A percentile compares a stretch with the other conserved stretches of the same genome.
Conservation (phyloP, 2,329 filamentous ascomycete genomes). For the Fusarium acutatum region DNA sequence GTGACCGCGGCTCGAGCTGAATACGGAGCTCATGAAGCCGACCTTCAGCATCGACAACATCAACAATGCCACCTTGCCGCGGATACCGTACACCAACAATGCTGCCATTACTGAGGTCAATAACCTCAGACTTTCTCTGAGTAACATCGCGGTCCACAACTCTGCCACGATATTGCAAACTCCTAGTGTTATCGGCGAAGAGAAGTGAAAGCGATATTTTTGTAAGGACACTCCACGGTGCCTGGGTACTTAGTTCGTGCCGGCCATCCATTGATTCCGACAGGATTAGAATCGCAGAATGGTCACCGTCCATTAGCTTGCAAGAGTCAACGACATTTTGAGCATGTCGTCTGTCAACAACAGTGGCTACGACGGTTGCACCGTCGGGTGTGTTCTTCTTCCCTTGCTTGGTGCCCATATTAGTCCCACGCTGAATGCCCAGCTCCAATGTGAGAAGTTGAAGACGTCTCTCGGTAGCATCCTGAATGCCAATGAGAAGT, state of each 20-base stretch:
- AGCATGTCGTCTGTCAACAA: conserved; percentile 64
- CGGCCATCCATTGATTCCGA: conserved; percentile 71
- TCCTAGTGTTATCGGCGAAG: conserved; percentile 66
- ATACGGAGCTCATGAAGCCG: conserved; percentile 73
- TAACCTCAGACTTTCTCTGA: conserved; percentile 55
- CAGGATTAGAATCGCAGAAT: conserved; percentile 75
- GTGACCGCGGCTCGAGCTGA: conserved; percentile 70
- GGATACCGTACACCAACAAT: conserved; percentile 66
- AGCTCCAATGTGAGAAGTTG: conserved; percentile 72
- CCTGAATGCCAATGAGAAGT: conserved; percentile 74
- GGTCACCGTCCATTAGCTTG: conserved; percentile 71
- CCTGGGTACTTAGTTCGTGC: conserved; percentile 75
- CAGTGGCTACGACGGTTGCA: conserved; percentile 42
- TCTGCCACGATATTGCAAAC: conserved; percentile 64
- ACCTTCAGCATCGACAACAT: conserved; percentile 70
- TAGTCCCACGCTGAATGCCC: conserved; percentile 52
- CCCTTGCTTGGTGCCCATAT: conserved; percentile 35
- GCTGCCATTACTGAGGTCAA: conserved; percentile 57
- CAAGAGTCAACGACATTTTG: conserved; percentile 78
- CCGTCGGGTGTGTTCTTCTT: conserved; percentile 32
- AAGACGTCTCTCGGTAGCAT: conserved; percentile 72
- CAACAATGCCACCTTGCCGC: conserved; percentile 67
- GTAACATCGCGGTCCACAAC: conserved; percentile 61
- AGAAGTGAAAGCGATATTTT: conserved; percentile 71
- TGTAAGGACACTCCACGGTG: conserved; percentile 77